These are phyloP conservation scores for Inonotus hispidus DNA, from an alignment of 1,284 basidiomycete genomes.

Conservation along the genomic window DNA sequence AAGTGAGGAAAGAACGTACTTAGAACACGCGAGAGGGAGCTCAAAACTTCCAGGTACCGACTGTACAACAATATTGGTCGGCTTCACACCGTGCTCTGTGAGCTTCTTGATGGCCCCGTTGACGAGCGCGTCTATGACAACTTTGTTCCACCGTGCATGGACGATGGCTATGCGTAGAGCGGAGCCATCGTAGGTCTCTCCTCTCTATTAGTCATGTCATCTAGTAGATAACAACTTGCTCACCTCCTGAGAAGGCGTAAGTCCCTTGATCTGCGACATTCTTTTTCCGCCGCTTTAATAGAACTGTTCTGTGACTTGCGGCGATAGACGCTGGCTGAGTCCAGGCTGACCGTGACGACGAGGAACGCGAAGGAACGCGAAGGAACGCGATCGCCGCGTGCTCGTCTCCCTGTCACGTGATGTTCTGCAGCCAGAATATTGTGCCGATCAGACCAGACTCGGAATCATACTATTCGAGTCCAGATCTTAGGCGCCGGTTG, in stretches of 20 bases:
- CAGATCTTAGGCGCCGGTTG: too few relatives aligned
- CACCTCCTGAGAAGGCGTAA: conserved; percentile 10
- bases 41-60: conserved; percentile 93
- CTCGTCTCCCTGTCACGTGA: neutral
- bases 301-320: neutral
- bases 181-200: conserved; percentile 65
- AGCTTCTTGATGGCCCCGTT: conserved; percentile 73
- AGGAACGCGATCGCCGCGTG: neutral
- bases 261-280: conserved; percentile 8
- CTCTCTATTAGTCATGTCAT: neutral
- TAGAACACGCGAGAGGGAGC: conserved; percentile 81
- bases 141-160: conserved; percentile 90
- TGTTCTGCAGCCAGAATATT: too few relatives aligned
- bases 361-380: neutral
- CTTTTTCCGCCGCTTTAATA: neutral
- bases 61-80: conserved; percentile 86
- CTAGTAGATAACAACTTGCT: neutral
- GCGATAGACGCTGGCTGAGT: neutral
- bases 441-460: too few relatives aligned
- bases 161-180: conserved; percentile 82
- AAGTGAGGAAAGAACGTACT: conserved; percentile 41
- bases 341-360: neutral
- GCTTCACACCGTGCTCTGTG: conserved; percentile 81
- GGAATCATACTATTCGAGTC: too few relatives aligned
- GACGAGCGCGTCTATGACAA: conserved; percentile 81